Conservation (phyloP, 345 rosid genomes). For the Carallia pectinifolia region DNA sequence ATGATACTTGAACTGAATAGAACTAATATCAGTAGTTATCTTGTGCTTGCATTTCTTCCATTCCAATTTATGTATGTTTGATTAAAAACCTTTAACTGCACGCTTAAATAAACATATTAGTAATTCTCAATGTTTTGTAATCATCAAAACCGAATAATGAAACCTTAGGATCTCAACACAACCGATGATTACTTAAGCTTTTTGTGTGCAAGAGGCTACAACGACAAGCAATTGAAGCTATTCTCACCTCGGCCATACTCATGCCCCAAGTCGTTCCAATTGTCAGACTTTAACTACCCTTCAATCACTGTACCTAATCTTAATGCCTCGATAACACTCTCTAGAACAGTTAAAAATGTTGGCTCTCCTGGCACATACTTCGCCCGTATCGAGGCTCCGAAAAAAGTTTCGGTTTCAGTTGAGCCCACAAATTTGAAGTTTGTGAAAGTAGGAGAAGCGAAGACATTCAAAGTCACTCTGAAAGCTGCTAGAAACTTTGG, state of each 20-base stretch:
- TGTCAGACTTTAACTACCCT: conserved; percentile 50
- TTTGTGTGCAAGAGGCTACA: conserved; percentile 41
- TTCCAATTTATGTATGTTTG: too few species aligned
- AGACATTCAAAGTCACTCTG: conserved; percentile 36
- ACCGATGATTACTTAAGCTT: conserved; percentile 39
- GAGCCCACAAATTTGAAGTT: conserved; percentile 35
- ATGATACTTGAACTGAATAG: too few species aligned
- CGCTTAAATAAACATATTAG: too few species aligned
- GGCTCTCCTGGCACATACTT: conserved; percentile 40
- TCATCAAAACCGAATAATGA: too few species aligned
- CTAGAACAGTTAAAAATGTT: conserved; percentile 44
- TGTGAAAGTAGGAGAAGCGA: conserved; percentile 33
- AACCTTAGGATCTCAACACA: too few species aligned
- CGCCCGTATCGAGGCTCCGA: conserved; percentile 25
- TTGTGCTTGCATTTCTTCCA: too few species aligned
- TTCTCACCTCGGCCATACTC: conserved; percentile 21
- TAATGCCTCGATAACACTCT: conserved; percentile 10
- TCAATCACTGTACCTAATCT: conserved; percentile 42
- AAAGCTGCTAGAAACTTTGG: not conserved
- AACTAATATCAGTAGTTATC: too few species aligned
- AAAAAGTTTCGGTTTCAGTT: conserved; percentile 30
- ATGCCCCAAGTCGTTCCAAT: conserved; percentile 26
- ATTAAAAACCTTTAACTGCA: too few species aligned
- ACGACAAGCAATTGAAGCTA: conserved; percentile 3
- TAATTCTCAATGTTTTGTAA: too few species aligned